These are phyloP conservation scores for Jatropha multifida DNA, from an alignment of 441 rosid genomes.

Conservation along the genomic window DNA sequence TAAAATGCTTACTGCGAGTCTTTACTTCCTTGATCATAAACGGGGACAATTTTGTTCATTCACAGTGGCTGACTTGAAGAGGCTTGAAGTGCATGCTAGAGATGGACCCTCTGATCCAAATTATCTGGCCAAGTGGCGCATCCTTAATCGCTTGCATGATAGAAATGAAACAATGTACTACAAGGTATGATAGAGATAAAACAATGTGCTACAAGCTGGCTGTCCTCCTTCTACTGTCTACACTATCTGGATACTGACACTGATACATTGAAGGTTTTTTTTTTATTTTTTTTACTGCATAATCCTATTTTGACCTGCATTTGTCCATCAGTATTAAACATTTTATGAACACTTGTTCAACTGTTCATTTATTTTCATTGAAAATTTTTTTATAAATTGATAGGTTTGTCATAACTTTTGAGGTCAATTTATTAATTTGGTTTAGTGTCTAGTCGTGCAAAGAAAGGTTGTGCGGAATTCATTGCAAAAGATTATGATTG, in stretches of 20 bases:
- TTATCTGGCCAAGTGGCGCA: conserved; percentile 96
- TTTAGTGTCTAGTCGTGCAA: background rate
- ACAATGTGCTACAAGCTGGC: conserved; percentile 75
- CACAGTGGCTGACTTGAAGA: conserved; percentile 89
- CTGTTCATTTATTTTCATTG: background rate
- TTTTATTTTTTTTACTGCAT: background rate
- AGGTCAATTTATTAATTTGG: background rate
- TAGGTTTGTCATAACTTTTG: background rate
- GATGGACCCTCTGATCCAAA: conserved; percentile 97
- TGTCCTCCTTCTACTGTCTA: background rate
- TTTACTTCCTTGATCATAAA: conserved; percentile 1
- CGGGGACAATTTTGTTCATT: conserved; percentile 1
- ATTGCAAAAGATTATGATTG: background rate
- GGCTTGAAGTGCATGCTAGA: conserved; percentile 88
- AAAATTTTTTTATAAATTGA: background rate
- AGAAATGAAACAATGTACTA: conserved; percentile 98
- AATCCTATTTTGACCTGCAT: background rate
- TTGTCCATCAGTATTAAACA: background rate
- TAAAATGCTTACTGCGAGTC: background rate
- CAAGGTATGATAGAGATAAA: conserved; percentile 87
- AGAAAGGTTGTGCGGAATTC: background rate
- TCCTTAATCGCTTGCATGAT: conserved; percentile 93
- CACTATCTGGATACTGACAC: background rate
- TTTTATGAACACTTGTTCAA: background rate
- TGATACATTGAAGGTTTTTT: background rate